Evolutionary conservation across 192 early-diverging fungal species (phyloP).

Genomic region (Linnemannia schmuckeri): DNA sequence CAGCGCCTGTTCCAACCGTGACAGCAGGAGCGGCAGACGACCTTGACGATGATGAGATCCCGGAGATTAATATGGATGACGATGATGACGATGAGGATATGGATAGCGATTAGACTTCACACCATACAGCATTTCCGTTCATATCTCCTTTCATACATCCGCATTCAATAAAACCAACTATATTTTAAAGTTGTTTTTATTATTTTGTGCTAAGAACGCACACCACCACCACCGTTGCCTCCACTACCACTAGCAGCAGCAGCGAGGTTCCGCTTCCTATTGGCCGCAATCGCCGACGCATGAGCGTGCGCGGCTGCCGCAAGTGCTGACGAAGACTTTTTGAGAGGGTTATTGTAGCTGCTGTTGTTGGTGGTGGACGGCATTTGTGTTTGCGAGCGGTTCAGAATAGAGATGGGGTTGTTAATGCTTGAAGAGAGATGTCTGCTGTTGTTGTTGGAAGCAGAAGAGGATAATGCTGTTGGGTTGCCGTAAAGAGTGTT

Average conservation of each 20-base stretch:
- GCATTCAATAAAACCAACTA: no score
- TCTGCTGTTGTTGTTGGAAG: not conserved
- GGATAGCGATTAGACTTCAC: conserved; percentile 40
- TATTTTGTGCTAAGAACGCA: not conserved
- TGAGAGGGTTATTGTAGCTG: conserved; percentile 1
- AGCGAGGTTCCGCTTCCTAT: conserved; percentile 26
- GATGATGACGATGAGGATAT: conserved; percentile 52
- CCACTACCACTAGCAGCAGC: not conserved
- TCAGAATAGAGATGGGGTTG: not conserved
- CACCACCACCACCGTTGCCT: not conserved
- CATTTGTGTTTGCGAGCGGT: not conserved
- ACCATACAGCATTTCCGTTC: no score
- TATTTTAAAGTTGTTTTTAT: not conserved
- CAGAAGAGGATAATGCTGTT: not conserved
- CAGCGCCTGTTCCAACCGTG: not conserved
- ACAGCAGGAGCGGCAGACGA: not conserved
- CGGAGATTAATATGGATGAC: conserved; percentile 50
- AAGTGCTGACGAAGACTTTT: conserved; percentile 24
- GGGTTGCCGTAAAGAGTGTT: not conserved
- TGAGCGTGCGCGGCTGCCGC: conserved; percentile 38
- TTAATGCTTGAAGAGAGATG: not conserved
- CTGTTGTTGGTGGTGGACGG: no score
- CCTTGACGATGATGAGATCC: conserved; percentile 42
- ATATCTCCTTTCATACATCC: no score
- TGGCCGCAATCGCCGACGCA: conserved; percentile 35